Base-by-base conservation (phyloP, 257 asterid genomes). In the Solanum habrochaites region DNA sequence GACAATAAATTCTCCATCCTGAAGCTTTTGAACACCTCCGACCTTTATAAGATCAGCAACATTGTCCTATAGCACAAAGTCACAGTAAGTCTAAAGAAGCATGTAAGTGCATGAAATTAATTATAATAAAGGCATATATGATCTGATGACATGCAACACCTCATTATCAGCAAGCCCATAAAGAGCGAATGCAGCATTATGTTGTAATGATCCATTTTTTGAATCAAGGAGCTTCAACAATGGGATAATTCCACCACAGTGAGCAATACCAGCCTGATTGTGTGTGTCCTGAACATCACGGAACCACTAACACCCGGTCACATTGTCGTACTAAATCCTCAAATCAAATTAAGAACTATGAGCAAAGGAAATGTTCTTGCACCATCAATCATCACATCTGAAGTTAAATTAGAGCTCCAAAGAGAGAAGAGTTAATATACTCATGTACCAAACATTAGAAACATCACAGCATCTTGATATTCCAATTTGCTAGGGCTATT, bases 141-240 rank as follows among this genome's bases (percentile, higher is more conserved):
- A 85, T 60, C 70, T 52, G 81, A 14, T 25, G 35, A 32, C 45
- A 42, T 62, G 64, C 66, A 86, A 43, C 87, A 95, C 99, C 98
- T 97, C 99, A 86, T 97, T 97, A 90, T 97, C 99, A 37, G 99
- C 98, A 89, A 97, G 99, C 72, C 99, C 99, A 71, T 96, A 97
- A 80, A 97, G 98, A 85, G 99, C 98, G 91, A 97, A 97, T 75
- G 99, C 99, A 89, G 99, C 98, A 93, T 96, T 96, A 88, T 97
- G 99, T 85, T 97, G 99, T 86, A 96, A 87, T n/a, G 99, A 97
- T 86, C 98, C 98, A 90, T 97, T 95, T 90, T 95, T 97, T 72
- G 99, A 95, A 87, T 95, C 98, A 87, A 96, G 98, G 87, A 97
- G 99, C 93, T 93, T 93, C 88, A 97, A 91, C 81, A 97, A 89